These are phyloP conservation scores for Parmelia sp. DNA, from an alignment of 495 filamentous ascomycete species.

Conservation along the genomic window DNA sequence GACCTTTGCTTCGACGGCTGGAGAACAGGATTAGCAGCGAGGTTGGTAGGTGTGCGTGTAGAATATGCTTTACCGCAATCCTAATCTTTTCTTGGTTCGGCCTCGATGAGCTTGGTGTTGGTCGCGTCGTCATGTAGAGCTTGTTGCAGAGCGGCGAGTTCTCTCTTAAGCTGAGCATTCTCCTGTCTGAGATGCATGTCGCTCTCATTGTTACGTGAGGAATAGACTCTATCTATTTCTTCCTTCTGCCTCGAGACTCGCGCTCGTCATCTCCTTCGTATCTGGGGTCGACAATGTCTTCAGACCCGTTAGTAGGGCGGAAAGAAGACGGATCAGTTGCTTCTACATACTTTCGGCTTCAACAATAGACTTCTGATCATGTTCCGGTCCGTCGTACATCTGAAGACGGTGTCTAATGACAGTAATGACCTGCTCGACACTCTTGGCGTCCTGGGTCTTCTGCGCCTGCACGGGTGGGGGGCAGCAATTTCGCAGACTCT, in stretches of 20 bases:
- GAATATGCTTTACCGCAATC: too few relatives aligned
- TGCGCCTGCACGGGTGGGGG: constrained; percentile 20
- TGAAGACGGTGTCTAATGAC: constrained; percentile 41
- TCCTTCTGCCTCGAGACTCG: too few relatives aligned
- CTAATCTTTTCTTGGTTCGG: too few relatives aligned
- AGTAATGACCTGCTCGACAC: constrained; percentile 34
- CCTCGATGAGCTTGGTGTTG: not conserved
- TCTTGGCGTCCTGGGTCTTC: constrained; percentile 33
- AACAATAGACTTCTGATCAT: constrained; percentile 34
- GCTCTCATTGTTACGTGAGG: not conserved
- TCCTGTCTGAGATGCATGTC: not conserved
- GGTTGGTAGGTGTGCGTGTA: too few relatives aligned
- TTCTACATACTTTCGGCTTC: constrained; percentile 37
- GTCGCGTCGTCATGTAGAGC: not conserved
- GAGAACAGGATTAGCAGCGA: too few relatives aligned
- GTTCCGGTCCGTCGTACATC: constrained; percentile 39
- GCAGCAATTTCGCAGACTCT: too few relatives aligned
- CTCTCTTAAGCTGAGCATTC: not conserved
- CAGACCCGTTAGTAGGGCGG: constrained; percentile 15
- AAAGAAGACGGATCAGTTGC: constrained; percentile 1
- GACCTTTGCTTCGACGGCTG: too few relatives aligned
- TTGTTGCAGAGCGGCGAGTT: not conserved
- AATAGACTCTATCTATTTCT: not conserved
- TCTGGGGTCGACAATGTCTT: constrained; percentile 22
- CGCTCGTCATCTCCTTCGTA: too few relatives aligned